Conservation (phyloP, 2,329 filamentous ascomycete species). For the Colletotrichum tanaceti region DNA sequence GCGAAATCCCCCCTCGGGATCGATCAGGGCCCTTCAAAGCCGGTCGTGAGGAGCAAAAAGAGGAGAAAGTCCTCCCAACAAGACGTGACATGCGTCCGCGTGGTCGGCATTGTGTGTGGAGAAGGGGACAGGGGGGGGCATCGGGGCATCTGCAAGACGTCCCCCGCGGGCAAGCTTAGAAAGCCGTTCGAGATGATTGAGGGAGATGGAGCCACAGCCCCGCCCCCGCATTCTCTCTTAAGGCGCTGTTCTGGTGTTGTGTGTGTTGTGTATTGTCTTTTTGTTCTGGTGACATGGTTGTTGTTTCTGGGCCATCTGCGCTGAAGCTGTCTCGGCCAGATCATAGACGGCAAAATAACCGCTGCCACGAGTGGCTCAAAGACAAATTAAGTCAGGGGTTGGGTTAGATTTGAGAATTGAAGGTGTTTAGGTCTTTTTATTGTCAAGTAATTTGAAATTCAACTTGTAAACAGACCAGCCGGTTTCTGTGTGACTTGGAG, state of each 20-base stretch:
- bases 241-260: not conserved
- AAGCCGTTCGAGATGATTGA: conserved; percentile 29
- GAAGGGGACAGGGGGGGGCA: conserved; percentile 23
- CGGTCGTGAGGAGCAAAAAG: conserved; percentile 20
- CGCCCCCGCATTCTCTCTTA: conserved; percentile 14
- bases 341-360: too few relatives aligned
- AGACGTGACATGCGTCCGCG: conserved; percentile 11
- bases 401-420: too few relatives aligned
- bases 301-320: not conserved
- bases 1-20: too few relatives aligned
- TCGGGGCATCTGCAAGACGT: not conserved
- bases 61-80: conserved; percentile 30
- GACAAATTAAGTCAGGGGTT: too few relatives aligned
- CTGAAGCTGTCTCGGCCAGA: not conserved
- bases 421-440: too few relatives aligned
- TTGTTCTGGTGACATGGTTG: not conserved
- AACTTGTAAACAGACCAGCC: too few relatives aligned
- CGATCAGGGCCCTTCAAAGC: too few relatives aligned
- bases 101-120: conserved; percentile 32
- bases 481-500: too few relatives aligned
- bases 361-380: too few relatives aligned
- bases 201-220: not conserved
- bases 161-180: conserved; percentile 17
- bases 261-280: too few relatives aligned
- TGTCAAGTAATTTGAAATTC: too few relatives aligned